Percentiles rank a stretch among this genome's conserved stretches.
Evolutionary conservation across 2,329 filamentous ascomycete species (phyloP).

Genomic region (Epichloe typhina): DNA sequence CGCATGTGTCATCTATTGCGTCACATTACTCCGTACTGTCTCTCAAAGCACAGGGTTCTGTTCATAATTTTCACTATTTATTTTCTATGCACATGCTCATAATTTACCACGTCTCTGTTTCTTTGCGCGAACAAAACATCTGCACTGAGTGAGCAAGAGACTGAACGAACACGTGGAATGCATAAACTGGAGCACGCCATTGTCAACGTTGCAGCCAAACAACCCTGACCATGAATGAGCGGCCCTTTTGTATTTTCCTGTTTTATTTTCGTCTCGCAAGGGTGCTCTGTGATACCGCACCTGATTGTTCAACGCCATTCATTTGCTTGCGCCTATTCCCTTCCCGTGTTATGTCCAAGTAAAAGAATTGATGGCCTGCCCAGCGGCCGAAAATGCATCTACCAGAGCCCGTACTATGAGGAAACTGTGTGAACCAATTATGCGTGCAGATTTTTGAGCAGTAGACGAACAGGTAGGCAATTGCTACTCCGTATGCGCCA

Average conservation of each 20-base stretch:
- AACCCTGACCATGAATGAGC: background rate
- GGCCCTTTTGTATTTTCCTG: background rate
- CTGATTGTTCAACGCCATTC: background rate
- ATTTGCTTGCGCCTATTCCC: background rate
- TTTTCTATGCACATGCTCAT: background rate
- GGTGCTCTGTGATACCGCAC: background rate
- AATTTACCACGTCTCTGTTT: background rate
- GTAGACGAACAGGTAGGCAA: background rate
- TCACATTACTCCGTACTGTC: background rate
- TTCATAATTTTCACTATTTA: background rate
- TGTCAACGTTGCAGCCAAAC: background rate
- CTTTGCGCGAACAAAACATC: background rate
- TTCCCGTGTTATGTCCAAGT: background rate
- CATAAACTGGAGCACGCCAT: background rate
- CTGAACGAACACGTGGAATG: conserved; percentile 9
- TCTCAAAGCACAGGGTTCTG: background rate
- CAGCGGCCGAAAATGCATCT: conserved; percentile 3
- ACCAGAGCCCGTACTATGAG: background rate
- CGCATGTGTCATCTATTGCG: background rate
- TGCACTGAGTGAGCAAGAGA: background rate
- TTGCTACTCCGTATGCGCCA: conserved; percentile 1
- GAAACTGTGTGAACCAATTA: background rate
- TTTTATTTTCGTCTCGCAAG: background rate
- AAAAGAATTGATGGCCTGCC: background rate
- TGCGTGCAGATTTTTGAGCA: background rate